Evolutionary conservation across 257 asterid species (phyloP), one percentile per base, ranked within the genome.

Genomic region (Misopates orontium): DNA sequence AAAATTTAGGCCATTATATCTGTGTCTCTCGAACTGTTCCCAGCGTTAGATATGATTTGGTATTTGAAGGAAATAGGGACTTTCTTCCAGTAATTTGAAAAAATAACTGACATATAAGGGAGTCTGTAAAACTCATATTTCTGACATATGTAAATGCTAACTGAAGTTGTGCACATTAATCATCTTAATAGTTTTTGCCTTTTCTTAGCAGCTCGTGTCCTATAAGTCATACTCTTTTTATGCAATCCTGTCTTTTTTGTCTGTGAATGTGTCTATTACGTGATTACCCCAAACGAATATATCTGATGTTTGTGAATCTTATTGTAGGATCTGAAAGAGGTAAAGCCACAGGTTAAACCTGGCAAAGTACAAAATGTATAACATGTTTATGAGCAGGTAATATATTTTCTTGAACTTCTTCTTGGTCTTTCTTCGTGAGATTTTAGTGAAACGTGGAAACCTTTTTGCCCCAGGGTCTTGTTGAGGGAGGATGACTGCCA

Each of bases 341-440:
- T 54, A 50, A 56, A 62, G 51, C 21, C 70, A n/a, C 66, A 67
- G 56, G 60, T 60, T 60, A 60, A 52, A 73, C 53, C 63, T 1
- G 28, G 73, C 65, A 73, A 45, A 67, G 36, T 32, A 73, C 61
- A 73, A 62, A 54, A 21, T 54, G 73, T 60, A 17, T 52, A 22
- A 73, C 41, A 47, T 32, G 60, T 25, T 50, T 28, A 31, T 24
- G 18, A 21, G 49, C 67, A 36, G 60, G 73, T 49, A 49, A 56
- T 47, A 56, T 2, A 56, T 0, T n/a, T 41, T 44, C 4, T 3
- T 15, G 10, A 8, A 0, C 42, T 6, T 20, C 14, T 42, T 28
- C 55, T 44, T 10, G 15, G 16, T 31, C 13, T 21, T 11, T 61
- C 36, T 44, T 44, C 11, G 3, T 44, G 40, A 15, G 42, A 69